Evolutionary conservation across 306 rosid species (phyloP).

Genomic region (Lathyrus oleraceus): DNA sequence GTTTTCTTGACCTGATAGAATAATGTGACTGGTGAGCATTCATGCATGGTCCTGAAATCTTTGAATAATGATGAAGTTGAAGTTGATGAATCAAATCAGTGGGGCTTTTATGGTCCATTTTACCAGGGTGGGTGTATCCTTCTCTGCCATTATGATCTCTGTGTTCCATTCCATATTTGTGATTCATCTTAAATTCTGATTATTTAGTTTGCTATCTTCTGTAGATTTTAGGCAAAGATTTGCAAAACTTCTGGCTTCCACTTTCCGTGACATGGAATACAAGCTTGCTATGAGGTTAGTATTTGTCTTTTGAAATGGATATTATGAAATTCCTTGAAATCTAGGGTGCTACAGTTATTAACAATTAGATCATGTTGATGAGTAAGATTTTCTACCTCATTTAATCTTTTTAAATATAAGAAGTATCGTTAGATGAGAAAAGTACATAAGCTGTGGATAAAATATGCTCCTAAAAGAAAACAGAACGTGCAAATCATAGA

Average conservation of each 20-base stretch:
- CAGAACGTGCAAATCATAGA: not conserved
- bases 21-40: slow-evolving; percentile 87
- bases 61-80: slow-evolving; percentile 88
- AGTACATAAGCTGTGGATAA: not conserved
- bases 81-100: slow-evolving; percentile 56
- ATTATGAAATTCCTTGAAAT: slow-evolving; percentile 11
- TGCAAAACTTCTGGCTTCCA: slow-evolving; percentile 59
- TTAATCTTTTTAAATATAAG: not conserved
- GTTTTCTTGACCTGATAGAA: slow-evolving; percentile 50
- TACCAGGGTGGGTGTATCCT: slow-evolving; percentile 60
- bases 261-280: slow-evolving; percentile 67
- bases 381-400: not conserved
- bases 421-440: not conserved
- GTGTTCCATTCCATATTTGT: slow-evolving; percentile 11
- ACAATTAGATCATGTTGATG: slow-evolving; percentile 21
- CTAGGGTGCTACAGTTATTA: not conserved
- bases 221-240: slow-evolving; percentile 85
- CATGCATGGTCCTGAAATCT: slow-evolving; percentile 87
- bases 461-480: not conserved
- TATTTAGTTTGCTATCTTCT: slow-evolving; percentile 22
- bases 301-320: slow-evolving; percentile 23
- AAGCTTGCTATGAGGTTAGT: slow-evolving; percentile 91
- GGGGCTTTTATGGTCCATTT: slow-evolving; percentile 75
- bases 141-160: slow-evolving; percentile 24
- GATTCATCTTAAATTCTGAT: slow-evolving; percentile 28